Conservation (phyloP, 2,329 filamentous ascomycete genomes). For the Fusarium tuaranense region DNA sequence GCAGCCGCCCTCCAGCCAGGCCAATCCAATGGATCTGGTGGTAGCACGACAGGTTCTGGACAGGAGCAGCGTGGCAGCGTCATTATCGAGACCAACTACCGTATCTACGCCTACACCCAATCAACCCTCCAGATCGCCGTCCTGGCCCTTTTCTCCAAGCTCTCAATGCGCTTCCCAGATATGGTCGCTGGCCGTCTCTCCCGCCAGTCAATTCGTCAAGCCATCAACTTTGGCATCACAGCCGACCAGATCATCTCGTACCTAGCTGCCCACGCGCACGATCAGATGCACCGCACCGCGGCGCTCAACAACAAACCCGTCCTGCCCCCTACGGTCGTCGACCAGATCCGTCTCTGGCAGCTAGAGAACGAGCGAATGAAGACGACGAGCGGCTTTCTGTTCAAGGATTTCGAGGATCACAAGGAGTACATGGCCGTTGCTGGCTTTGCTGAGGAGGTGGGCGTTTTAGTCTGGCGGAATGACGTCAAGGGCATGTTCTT, state of each 20-base stretch:
- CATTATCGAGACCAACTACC: slow-evolving; percentile 98
- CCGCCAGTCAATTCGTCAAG: slow-evolving; percentile 86
- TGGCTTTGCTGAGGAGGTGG: slow-evolving; percentile 88
- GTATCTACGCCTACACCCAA: slow-evolving; percentile 95
- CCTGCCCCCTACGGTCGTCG: slow-evolving; percentile 93
- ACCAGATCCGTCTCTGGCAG: slow-evolving; percentile 98
- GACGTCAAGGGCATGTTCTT: slow-evolving; percentile 88
- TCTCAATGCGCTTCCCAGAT: slow-evolving; percentile 92
- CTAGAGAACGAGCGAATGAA: slow-evolving; percentile 96
- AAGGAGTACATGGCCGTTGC: slow-evolving; percentile 78
- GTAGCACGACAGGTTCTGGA: slow-evolving; percentile 49
- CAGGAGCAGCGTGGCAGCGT: slow-evolving; percentile 79
- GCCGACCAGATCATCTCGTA: slow-evolving; percentile 96
- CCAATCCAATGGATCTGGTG: slow-evolving; percentile 50
- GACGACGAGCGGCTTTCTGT: slow-evolving; percentile 84
- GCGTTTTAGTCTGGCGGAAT: slow-evolving; percentile 89
- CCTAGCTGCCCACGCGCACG: slow-evolving; percentile 91
- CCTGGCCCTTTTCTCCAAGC: slow-evolving; percentile 86
- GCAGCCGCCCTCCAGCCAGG: slow-evolving; percentile 53
- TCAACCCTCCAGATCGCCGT: slow-evolving; percentile 96
- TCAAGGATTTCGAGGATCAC: slow-evolving; percentile 84
- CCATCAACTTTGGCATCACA: slow-evolving; percentile 91
- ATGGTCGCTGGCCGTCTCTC: slow-evolving; percentile 93
- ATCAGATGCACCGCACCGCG: slow-evolving; percentile 84
- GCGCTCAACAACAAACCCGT: slow-evolving; percentile 72